Evolutionary conservation across 176 grass and related monocot genomes (phyloP).

Genomic region (Oryza nivara): DNA sequence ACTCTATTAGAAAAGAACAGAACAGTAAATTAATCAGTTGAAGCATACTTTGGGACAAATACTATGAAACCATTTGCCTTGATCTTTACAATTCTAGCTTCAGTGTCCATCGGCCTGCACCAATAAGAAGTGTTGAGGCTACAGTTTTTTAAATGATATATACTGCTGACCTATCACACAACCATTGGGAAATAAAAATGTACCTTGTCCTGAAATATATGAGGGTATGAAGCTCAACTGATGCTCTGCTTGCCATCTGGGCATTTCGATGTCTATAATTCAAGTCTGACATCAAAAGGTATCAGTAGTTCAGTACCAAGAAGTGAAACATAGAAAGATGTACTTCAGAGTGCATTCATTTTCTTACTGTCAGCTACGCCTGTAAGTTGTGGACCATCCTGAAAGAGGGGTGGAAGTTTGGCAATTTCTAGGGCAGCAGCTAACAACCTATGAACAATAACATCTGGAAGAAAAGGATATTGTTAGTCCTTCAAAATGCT

Average conservation of each 20-base stretch:
- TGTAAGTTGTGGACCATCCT: constrained; percentile 86
- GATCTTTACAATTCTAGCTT: constrained; percentile 98
- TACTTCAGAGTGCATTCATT: constrained; percentile 26
- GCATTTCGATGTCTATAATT: constrained; percentile 96
- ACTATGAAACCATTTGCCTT: constrained; percentile 98
- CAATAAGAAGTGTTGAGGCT: constrained; percentile 8
- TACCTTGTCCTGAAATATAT: constrained; percentile 99
- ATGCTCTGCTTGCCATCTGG: constrained; percentile 96
- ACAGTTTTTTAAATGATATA: constrained; percentile 14
- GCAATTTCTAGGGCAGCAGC: constrained; percentile 91
- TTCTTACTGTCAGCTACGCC: constrained; percentile 89
- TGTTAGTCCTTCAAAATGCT: background rate
- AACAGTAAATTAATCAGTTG: background rate
- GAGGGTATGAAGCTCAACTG: constrained; percentile 92
- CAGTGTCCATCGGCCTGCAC: constrained; percentile 84
- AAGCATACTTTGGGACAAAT: constrained; percentile 90
- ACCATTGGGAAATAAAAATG: constrained; percentile 19
- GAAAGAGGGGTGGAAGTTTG: constrained; percentile 92
- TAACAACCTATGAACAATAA: constrained; percentile 95
- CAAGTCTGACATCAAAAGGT: constrained; percentile 56
- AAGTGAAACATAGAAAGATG: constrained; percentile 26
- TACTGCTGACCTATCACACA: constrained; percentile 13
- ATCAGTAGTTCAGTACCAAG: constrained; percentile 39
- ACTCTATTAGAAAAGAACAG: background rate
- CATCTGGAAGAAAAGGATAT: constrained; percentile 65